A percentile compares a stretch with the other conserved stretches of the same genome.
These are phyloP conservation scores for Phyllosticta ampelicida DNA, from an alignment of 2,329 filamentous ascomycete species.

Conservation along the genomic window DNA sequence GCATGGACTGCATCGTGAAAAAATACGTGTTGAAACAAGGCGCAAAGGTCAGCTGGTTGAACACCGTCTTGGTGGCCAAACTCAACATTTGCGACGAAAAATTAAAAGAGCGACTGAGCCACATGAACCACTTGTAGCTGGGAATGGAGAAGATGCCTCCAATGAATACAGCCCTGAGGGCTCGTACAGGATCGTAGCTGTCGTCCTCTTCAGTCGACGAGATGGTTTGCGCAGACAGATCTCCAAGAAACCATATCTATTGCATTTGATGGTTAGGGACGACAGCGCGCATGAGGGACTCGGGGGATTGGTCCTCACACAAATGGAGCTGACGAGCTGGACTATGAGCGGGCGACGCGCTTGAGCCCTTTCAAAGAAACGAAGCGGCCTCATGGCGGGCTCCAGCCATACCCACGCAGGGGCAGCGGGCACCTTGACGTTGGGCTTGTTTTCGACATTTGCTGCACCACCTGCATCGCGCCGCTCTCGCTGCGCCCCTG, in stretches of 20 bases:
- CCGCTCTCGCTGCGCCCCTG: background rate
- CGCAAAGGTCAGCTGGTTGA: constrained; percentile 74
- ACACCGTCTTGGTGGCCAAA: constrained; percentile 61
- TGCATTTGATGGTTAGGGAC: background rate
- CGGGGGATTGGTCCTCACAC: constrained; percentile 23
- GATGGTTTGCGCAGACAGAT: constrained; percentile 66
- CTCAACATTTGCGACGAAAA: constrained; percentile 62
- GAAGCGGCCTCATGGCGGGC: constrained; percentile 35
- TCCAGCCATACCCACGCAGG: constrained; percentile 38
- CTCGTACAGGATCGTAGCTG: constrained; percentile 58
- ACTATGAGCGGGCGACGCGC: constrained; percentile 63
- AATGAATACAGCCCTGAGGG: constrained; percentile 61
- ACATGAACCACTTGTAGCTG: constrained; percentile 73
- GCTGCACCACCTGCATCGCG: background rate
- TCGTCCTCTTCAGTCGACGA: constrained; percentile 12
- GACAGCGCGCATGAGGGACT: background rate
- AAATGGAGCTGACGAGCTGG: constrained; percentile 62
- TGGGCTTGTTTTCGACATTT: background rate
- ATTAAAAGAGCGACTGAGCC: constrained; percentile 73
- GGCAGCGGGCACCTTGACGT: constrained; percentile 26
- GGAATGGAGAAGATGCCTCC: constrained; percentile 66
- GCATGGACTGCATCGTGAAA: constrained; percentile 40
- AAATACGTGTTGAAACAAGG: constrained; percentile 48
- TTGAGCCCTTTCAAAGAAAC: constrained; percentile 59
- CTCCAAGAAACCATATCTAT: constrained; percentile 63